Evolutionary conservation across 2,329 filamentous ascomycete species (phyloP).

Genomic region (Leptographium galeiforme): DNA sequence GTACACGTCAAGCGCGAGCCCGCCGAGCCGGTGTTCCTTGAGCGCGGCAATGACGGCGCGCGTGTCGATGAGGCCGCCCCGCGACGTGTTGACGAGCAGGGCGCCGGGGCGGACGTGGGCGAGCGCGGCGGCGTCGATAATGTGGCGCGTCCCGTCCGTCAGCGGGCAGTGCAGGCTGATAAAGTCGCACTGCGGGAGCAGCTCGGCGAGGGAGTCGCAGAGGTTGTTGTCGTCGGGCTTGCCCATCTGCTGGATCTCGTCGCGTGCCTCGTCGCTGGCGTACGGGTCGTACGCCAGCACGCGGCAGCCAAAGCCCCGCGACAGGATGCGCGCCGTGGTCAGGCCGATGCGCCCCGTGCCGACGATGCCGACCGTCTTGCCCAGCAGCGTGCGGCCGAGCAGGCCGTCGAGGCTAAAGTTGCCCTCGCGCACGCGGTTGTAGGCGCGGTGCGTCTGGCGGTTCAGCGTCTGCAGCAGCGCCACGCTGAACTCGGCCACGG

Average conservation of each 20-base stretch:
- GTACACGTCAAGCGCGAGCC: slow-evolving; percentile 55
- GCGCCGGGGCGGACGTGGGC: slow-evolving; percentile 43
- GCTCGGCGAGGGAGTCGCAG: slow-evolving; percentile 25
- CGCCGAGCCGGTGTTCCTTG: slow-evolving; percentile 46
- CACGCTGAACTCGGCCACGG: slow-evolving; percentile 58
- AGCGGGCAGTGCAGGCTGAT: slow-evolving; percentile 55
- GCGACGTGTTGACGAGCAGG: slow-evolving; percentile 54
- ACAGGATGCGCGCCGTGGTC: slow-evolving; percentile 45
- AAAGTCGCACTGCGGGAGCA: slow-evolving; percentile 41
- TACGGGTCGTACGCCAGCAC: slow-evolving; percentile 49
- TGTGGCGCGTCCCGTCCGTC: slow-evolving; percentile 42
- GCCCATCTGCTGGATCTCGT: slow-evolving; percentile 25
- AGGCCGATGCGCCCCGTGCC: slow-evolving; percentile 54
- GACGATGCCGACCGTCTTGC: slow-evolving; percentile 53
- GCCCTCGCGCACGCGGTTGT: slow-evolving; percentile 53
- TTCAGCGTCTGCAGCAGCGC: slow-evolving; percentile 54
- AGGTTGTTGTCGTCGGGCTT: slow-evolving; percentile 40
- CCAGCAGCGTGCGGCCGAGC: slow-evolving; percentile 45
- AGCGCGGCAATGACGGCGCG: slow-evolving; percentile 44
- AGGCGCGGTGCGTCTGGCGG: slow-evolving; percentile 53
- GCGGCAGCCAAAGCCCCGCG: slow-evolving; percentile 49
- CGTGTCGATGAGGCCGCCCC: slow-evolving; percentile 51
- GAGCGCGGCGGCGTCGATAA: slow-evolving; percentile 43
- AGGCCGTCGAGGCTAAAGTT: slow-evolving; percentile 55
- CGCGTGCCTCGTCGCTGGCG: slow-evolving; percentile 18